These are phyloP conservation scores for Echinochloa phyllopogon DNA, from an alignment of 176 grass and related monocot genomes.

Conservation along the genomic window DNA sequence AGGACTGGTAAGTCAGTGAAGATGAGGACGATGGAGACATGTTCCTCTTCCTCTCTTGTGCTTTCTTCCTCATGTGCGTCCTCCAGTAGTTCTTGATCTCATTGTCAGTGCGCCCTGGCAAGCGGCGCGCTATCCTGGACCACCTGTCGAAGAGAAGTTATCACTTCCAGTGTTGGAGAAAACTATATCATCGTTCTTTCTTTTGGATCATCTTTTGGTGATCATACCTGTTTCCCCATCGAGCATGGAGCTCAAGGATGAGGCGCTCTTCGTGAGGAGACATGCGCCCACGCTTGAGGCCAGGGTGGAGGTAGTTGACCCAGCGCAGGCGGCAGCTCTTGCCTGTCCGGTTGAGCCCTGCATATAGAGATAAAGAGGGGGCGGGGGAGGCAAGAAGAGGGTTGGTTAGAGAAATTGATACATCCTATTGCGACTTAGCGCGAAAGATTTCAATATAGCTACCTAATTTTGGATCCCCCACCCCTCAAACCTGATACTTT, in stretches of 20 bases:
- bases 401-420: conserved; percentile 40
- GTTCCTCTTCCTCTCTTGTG: conserved; percentile 76
- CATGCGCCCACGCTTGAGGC: conserved; percentile 89
- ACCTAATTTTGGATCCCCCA: conserved; percentile 78
- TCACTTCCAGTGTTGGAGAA: conserved; percentile 16
- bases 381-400: conserved; percentile 39
- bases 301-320: conserved; percentile 96
- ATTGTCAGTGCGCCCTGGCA: conserved; percentile 89
- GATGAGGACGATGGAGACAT: conserved; percentile 79
- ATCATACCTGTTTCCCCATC: conserved; percentile 88
- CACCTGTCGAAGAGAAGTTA: conserved; percentile 59
- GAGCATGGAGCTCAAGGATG: conserved; percentile 86
- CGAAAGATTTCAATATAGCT: conserved; percentile 36
- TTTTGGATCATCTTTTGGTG: conserved; percentile 14
- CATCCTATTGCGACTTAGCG: conserved; percentile 52
- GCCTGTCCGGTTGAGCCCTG: conserved; percentile 85
- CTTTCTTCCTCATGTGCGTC: conserved; percentile 97
- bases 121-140: conserved; percentile 76
- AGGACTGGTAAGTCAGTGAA: conserved; percentile 70
- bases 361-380: conserved; percentile 25
- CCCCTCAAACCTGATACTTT: conserved; percentile 99
- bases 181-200: neutral
- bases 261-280: conserved; percentile 83
- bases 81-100: conserved; percentile 99
- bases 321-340: conserved; percentile 89